Evolutionary conservation across 75 land plant species (phyloP), one percentile per base, ranked within the genome.

Genomic region (Larix kaempferi): DNA sequence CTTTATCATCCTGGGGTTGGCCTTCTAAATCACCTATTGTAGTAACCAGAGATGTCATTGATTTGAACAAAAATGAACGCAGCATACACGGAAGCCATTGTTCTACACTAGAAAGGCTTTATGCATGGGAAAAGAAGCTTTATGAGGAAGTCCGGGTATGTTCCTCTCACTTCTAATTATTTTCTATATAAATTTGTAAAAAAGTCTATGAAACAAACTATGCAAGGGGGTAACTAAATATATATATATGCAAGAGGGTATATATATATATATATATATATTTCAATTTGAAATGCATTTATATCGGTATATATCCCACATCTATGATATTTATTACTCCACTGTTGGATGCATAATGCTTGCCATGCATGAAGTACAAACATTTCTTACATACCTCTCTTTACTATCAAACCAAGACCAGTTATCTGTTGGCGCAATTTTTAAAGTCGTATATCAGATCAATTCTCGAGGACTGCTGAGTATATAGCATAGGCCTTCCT

Each of bases 61-160:
- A 58, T 19, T 17, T 74, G 73, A 58, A 23, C 71, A 59, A 63
- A 12, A 74, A 39, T 29, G 86, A 56, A 76, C 82, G 83, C 37
- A 72, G 75, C 61, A 21, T 57, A 41, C 59, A 57, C 8, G 79
- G 76, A 13, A 89, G 94, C 74, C 98, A 92, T 61, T 81, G 87
- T 41, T 84, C 88, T 23, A 94, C 98, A 16, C 81, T 92, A 23
- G 98, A 96, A 78, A 84, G 86, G 79, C 86, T 96, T 2, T 89
- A 83, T 84, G 93, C 91, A 63, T 96, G 98, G 99, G 99, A 96
- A 75, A 96, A 96, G 88, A 94, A 96, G 83, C 87, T 96, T 10
- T 96, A 82, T 57, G 55, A 73, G 14, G 99, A 96, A 81, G 97
- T 94, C 49, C 93, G 94, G 96, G 99, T 94, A 83, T 5, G 63